These are phyloP conservation scores for Usnea hakonensis DNA, from an alignment of 495 filamentous ascomycete genomes.

Conservation along the genomic window DNA sequence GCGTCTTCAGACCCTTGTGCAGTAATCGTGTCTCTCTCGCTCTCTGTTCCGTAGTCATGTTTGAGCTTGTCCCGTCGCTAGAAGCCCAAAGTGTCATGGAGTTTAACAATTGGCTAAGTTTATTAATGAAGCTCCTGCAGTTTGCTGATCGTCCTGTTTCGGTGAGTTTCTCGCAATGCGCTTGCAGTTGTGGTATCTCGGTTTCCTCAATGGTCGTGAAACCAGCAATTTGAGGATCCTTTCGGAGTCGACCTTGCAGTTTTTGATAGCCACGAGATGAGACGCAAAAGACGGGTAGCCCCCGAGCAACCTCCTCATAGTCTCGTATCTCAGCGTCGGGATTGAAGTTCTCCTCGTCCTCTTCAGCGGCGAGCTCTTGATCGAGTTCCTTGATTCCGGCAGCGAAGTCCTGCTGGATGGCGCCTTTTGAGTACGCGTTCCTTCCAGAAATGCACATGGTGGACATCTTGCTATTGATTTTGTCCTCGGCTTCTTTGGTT, in stretches of 20 bases:
- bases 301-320: conserved; percentile 45
- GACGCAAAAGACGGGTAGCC: conserved; percentile 53
- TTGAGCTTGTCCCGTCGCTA: conserved; percentile 34
- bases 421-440: conserved; percentile 44
- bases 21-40: conserved; percentile 35
- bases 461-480: conserved; percentile 33
- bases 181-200: conserved; percentile 49
- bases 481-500: conserved; percentile 29
- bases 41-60: conserved; percentile 37
- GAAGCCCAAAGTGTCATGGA: conserved; percentile 47
- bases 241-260: conserved; percentile 45
- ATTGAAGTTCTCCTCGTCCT: conserved; percentile 40
- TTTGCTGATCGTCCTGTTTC: conserved; percentile 37
- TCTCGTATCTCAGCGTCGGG: conserved; percentile 40
- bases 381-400: conserved; percentile 49
- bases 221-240: conserved; percentile 39
- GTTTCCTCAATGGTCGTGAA: conserved; percentile 43
- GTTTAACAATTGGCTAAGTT: conserved; percentile 42
- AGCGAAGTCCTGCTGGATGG: conserved; percentile 51
- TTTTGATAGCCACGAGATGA: conserved; percentile 50
- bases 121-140: conserved; percentile 41
- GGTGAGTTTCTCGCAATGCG: conserved; percentile 48
- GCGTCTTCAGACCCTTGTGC: conserved; percentile 32
- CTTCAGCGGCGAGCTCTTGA: conserved; percentile 39
- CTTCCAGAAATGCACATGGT: conserved; percentile 45